These are phyloP conservation scores for Bipolaris victoriae DNA, from an alignment of 2,329 filamentous ascomycete genomes.

Conservation along the genomic window DNA sequence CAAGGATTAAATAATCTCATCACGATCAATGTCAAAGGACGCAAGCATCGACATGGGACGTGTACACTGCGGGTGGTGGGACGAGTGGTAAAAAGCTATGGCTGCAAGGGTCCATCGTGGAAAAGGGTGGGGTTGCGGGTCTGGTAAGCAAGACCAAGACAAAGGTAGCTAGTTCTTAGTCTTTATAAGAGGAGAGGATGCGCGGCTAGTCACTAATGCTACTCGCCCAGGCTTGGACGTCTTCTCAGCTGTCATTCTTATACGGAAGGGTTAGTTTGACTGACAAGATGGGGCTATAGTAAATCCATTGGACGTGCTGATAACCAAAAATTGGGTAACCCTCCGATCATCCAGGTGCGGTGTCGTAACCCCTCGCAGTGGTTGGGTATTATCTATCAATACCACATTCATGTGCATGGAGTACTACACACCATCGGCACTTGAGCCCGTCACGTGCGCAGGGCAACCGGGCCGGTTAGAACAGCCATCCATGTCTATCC, in stretches of 20 bases:
- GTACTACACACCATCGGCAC: not conserved
- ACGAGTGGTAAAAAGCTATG: not conserved
- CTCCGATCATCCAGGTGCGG: too few species aligned
- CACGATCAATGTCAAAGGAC: conserved; percentile 47
- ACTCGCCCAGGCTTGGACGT: conserved; percentile 2
- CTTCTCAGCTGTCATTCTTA: not conserved
- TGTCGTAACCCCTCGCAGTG: too few species aligned
- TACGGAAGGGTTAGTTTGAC: not conserved
- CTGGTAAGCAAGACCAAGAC: not conserved
- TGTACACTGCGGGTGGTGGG: not conserved
- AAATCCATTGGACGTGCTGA: not conserved
- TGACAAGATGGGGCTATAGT: not conserved
- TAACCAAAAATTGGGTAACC: too few species aligned
- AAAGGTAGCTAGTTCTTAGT: not conserved
- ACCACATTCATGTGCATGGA: not conserved
- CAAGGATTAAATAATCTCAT: conserved; percentile 19
- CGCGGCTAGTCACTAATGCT: too few species aligned
- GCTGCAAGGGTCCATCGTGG: not conserved
- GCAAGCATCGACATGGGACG: conserved; percentile 2
- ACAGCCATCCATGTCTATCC: not conserved
- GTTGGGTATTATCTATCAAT: too few species aligned
- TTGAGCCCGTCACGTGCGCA: not conserved
- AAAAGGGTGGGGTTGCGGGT: not conserved
- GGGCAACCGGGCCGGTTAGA: conserved; percentile 1
- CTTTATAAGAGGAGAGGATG: not conserved